Evolutionary conservation across 1,284 basidiomycete genomes (phyloP).

Genomic region (Austroboletus rostrupii): DNA sequence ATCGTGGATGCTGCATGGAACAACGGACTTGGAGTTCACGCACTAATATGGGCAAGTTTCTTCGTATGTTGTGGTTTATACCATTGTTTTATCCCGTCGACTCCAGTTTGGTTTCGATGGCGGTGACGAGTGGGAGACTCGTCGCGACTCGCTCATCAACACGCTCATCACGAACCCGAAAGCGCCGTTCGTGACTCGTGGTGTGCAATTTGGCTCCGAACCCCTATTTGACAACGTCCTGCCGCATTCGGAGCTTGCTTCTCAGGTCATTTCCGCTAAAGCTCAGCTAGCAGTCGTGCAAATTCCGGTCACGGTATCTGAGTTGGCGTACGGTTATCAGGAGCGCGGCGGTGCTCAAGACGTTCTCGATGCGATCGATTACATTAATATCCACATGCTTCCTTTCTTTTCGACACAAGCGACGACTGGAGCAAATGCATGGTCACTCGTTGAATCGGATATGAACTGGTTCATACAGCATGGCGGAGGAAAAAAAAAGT

Average conservation of each 20-base stretch:
- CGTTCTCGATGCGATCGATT: conserved; percentile 62
- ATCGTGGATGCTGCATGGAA: conserved; percentile 70
- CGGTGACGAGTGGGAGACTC: conserved; percentile 48
- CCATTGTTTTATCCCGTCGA: conserved; percentile 3
- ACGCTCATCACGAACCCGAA: conserved; percentile 58
- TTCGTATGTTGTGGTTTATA: background rate
- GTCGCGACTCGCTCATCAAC: conserved; percentile 53
- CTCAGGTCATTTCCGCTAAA: conserved; percentile 51
- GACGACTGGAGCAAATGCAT: conserved; percentile 41
- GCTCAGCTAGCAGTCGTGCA: conserved; percentile 46
- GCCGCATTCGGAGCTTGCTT: conserved; percentile 47
- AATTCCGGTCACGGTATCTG: conserved; percentile 65
- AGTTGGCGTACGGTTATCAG: conserved; percentile 49
- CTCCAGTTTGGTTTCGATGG: conserved; percentile 61
- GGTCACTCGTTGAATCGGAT: conserved; percentile 58
- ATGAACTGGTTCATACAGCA: conserved; percentile 60
- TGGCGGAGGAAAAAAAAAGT: conserved; percentile 67
- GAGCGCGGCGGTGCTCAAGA: conserved; percentile 48
- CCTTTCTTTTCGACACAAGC: conserved; percentile 61
- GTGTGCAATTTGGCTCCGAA: conserved; percentile 71
- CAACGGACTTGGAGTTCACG: conserved; percentile 66
- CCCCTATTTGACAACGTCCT: conserved; percentile 67
- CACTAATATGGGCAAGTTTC: conserved; percentile 63
- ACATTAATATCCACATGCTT: conserved; percentile 68
- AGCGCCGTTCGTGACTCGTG: conserved; percentile 65